A percentile compares a stretch with the other conserved stretches of the same genome.
phyloP scores from a whole-genome alignment of 371 early-diverging fungal genomes.

The Saksenaea vasiformis region DNA sequence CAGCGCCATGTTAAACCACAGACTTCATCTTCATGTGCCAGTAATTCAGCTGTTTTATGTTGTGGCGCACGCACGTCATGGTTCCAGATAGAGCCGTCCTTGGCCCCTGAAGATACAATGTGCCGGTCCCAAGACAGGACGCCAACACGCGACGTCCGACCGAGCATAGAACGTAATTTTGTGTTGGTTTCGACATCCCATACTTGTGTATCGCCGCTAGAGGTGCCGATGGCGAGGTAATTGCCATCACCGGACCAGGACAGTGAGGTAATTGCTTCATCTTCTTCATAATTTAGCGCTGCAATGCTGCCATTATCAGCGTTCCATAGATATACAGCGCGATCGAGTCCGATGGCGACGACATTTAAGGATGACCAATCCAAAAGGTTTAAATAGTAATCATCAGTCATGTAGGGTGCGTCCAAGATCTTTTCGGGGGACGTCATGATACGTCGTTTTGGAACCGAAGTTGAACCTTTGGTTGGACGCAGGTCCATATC shows the following conservation, averaged over 20 bases:
- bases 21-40: conserved; percentile 80
- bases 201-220: conserved; percentile 82
- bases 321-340: conserved; percentile 93
- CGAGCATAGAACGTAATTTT: conserved; percentile 75
- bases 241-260: conserved; percentile 80
- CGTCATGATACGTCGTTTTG: conserved; percentile 69
- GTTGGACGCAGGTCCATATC: neutral
- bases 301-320: conserved; percentile 78
- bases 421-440: conserved; percentile 83
- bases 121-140: conserved; percentile 87
- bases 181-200: conserved; percentile 80
- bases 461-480: conserved; percentile 22
- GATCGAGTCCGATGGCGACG: conserved; percentile 89
- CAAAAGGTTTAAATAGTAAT: conserved; percentile 96
- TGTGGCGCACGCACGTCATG: conserved; percentile 90
- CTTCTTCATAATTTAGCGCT: conserved; percentile 58
- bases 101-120: conserved; percentile 83
- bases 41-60: conserved; percentile 70
- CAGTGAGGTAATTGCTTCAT: conserved; percentile 69
- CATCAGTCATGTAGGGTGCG: conserved; percentile 92
- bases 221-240: conserved; percentile 84
- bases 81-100: conserved; percentile 90
- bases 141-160: conserved; percentile 79
- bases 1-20: conserved; percentile 95
- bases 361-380: conserved; percentile 90